Conservation (phyloP, 495 filamentous ascomycete species). For the Neurospora pannonica region DNA sequence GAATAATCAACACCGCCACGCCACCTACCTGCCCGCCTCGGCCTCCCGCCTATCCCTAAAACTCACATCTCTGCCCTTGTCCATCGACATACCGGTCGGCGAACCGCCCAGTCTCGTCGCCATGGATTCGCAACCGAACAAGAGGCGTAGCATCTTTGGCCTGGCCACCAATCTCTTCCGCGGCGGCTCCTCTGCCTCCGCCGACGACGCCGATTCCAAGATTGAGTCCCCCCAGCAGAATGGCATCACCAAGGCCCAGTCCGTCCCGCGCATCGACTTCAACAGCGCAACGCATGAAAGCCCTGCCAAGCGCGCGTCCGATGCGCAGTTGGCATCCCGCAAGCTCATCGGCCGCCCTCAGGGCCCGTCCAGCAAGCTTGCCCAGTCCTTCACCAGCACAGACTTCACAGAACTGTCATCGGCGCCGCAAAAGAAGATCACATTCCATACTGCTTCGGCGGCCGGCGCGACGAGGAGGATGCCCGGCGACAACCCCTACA, state of each 20-base stretch:
- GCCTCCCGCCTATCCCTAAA: neutral
- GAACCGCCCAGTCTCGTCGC: conserved; percentile 1
- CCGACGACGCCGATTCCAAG: conserved; percentile 8
- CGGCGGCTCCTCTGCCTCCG: conserved; percentile 12
- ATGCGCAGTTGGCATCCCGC: conserved; percentile 22
- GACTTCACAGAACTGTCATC: conserved; percentile 18
- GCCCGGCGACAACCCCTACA: conserved; percentile 29
- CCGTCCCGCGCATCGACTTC: conserved; percentile 11
- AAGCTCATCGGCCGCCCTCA: conserved; percentile 23
- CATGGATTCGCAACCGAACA: conserved; percentile 21
- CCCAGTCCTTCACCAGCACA: conserved; percentile 19
- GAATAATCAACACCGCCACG: neutral
- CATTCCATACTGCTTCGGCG: neutral
- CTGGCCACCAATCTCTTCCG: conserved; percentile 16
- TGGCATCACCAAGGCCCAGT: neutral
- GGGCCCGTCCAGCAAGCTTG: conserved; percentile 27
- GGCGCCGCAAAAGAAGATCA: neutral
- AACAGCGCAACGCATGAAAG: conserved; percentile 22
- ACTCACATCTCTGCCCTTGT: neutral
- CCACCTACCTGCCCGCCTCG: neutral
- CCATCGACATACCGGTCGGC: neutral
- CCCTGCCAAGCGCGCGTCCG: conserved; percentile 28
- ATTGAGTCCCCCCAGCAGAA: neutral
- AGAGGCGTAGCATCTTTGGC: conserved; percentile 24
- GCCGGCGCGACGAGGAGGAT: conserved; percentile 12